Percentiles rank a stretch among this genome's conserved stretches.
phyloP scores from a whole-genome alignment of 805 yeast genomes.

The Wickerhamomyces silvicola region DNA sequence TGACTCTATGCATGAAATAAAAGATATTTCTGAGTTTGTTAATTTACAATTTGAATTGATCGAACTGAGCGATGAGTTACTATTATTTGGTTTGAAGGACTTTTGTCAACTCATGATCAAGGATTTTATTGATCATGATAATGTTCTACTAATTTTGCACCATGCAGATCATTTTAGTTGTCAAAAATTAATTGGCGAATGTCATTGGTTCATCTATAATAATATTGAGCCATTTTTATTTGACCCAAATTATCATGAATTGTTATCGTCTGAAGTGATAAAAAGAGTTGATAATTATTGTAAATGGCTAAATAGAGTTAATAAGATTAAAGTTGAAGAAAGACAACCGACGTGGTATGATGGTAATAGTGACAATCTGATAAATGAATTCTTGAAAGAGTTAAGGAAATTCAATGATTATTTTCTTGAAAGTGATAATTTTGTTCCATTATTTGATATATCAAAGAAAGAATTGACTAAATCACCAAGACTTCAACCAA shows the following conservation, averaged over 20 bases:
- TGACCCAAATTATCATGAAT: conserved; percentile 17
- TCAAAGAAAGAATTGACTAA: conserved; percentile 11
- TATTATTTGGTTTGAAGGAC: conserved; percentile 52
- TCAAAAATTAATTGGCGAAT: conserved; percentile 46
- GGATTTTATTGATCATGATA: conserved; percentile 51
- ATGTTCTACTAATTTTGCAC: conserved; percentile 48
- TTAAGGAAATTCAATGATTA: conserved; percentile 31
- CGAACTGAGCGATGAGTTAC: conserved; percentile 55
- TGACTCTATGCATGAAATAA: conserved; percentile 17
- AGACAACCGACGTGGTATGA: conserved; percentile 25
- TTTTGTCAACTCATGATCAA: conserved; percentile 55
- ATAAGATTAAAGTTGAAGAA: conserved; percentile 10
- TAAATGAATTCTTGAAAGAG: conserved; percentile 30
- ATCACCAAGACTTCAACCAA: conserved; percentile 12
- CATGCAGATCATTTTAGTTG: conserved; percentile 51
- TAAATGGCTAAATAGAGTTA: conserved; percentile 28
- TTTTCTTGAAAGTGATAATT: conserved; percentile 32
- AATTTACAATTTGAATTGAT: conserved; percentile 51
- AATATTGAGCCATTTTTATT: conserved; percentile 59
- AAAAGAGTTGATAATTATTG: conserved; percentile 26
- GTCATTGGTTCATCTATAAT: conserved; percentile 62
- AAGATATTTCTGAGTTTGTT: conserved; percentile 37
- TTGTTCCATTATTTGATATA: conserved; percentile 31
- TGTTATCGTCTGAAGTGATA: conserved; percentile 12
- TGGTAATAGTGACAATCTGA: conserved; percentile 20